These are phyloP conservation scores for Cercophora newfieldiana DNA, from an alignment of 495 filamentous ascomycete species.

Conservation along the genomic window DNA sequence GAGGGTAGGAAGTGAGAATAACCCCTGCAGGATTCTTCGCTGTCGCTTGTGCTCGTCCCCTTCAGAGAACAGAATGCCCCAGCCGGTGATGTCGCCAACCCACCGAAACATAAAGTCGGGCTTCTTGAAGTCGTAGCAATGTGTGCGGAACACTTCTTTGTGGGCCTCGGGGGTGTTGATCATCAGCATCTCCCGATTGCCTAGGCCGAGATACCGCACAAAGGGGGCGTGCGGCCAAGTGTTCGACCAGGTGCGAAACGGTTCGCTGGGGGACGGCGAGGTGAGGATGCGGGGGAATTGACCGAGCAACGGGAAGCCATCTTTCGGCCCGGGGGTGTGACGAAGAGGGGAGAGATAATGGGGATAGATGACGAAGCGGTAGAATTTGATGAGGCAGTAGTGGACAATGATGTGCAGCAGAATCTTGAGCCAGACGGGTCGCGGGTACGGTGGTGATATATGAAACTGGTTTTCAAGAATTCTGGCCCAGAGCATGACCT, in stretches of 20 bases:
- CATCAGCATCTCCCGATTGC: constrained; percentile 35
- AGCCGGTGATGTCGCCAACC: constrained; percentile 35
- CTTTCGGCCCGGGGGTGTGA: constrained; percentile 25
- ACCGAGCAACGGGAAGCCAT: constrained; percentile 5
- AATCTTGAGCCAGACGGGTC: too few relatives aligned
- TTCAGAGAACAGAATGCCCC: constrained; percentile 37
- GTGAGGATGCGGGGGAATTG: neutral
- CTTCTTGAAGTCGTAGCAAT: constrained; percentile 39
- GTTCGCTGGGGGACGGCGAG: constrained; percentile 8
- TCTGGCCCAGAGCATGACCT: too few relatives aligned
- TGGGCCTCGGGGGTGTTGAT: constrained; percentile 37
- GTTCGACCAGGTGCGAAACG: constrained; percentile 27
- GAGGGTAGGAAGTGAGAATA: constrained; percentile 27
- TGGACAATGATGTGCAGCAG: neutral
- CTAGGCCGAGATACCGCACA: constrained; percentile 38
- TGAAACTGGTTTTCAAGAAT: too few relatives aligned
- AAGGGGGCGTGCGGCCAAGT: constrained; percentile 39
- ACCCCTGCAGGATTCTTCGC: constrained; percentile 23
- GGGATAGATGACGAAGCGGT: constrained; percentile 27
- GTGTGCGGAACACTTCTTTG: constrained; percentile 39
- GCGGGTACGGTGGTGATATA: too few relatives aligned
- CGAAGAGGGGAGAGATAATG: constrained; percentile 27
- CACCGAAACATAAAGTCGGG: constrained; percentile 32
- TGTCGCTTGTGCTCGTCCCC: constrained; percentile 34
- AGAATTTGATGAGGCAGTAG: constrained; percentile 16